Base-by-base conservation (phyloP, 352 stramenopile species). In the Stramenopiles sp. region DNA sequence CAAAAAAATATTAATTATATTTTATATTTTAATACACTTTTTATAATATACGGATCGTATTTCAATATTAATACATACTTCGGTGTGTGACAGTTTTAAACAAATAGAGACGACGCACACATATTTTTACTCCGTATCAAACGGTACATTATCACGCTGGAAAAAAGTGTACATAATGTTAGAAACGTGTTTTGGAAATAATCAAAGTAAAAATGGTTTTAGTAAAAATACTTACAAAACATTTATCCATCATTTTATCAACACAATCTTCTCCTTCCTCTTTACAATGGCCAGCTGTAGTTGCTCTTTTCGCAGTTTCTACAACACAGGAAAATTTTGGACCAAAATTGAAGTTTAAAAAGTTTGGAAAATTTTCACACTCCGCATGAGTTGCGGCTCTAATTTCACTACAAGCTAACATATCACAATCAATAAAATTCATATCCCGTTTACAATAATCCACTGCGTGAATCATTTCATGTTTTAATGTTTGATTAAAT, bases 391-490 rank as follows among this genome's bases (percentile, higher is more conserved):
- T 74, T 74, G 73, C 80, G 13, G 79, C 80, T n/a, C 83, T 77
- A 31, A 94, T 89, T 84, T 97, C 92, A 74, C 89, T 95, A 84
- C 92, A 97, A 27, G 92, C 91, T 81, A 94, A 87, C 80, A 96
- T 90, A 84, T 90, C 95, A 84, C 94, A 94, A 80, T 87, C 88
- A 27, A 74, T 65, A 89, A 90, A 96, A 84, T 97, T 88, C 74
- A 96, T 87, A 81, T 96, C 93, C 80, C 90, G 88, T 78, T 92
- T 89, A 84, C 91, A 96, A 83, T 95, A 88, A 82, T 97, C 92
- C 80, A 91, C 96, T 1, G 92, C 92, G 82, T 97, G 92, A 80
- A 97, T 92, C 78, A 97, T 85, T 83, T 97, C 92, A 80, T 97
- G 92, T 29, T 89, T 85, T 78, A 96, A 85, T 27, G 92, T 97